Percentiles rank a stretch among this genome's conserved stretches.
Conservation (phyloP, 768 basidiomycete species). For the Collybiopsis confluens region DNA sequence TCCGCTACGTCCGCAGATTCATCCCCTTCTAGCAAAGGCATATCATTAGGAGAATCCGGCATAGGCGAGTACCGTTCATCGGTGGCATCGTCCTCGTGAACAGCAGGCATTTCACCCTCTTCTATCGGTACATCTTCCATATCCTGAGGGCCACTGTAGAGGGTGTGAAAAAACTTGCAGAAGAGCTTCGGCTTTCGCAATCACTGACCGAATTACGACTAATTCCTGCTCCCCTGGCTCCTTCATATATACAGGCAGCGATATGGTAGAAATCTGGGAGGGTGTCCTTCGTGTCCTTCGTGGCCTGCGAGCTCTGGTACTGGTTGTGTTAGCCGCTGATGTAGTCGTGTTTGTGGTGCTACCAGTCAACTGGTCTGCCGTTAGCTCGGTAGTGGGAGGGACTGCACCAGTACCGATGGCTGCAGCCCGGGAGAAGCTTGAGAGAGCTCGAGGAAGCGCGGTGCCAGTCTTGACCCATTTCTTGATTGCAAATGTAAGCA, state of each 20-base stretch:
- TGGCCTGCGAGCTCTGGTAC: conserved; percentile 31
- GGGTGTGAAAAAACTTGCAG: background rate
- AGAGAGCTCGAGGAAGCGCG: conserved; percentile 15
- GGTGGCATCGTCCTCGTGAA: conserved; percentile 31
- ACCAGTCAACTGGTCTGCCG: conserved; percentile 57
- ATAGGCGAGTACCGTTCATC: conserved; percentile 32
- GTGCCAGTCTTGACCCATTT: conserved; percentile 10
- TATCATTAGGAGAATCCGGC: conserved; percentile 35
- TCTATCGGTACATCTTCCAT: conserved; percentile 50
- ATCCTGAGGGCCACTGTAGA: conserved; percentile 44
- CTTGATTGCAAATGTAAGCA: conserved; percentile 13
- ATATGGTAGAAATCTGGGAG: conserved; percentile 76
- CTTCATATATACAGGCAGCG: conserved; percentile 76
- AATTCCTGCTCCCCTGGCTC: conserved; percentile 82
- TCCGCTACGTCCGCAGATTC: conserved; percentile 10
- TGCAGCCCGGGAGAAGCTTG: conserved; percentile 6
- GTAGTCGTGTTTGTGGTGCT: conserved; percentile 29
- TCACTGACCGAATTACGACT: conserved; percentile 54
- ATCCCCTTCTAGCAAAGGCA: conserved; percentile 37
- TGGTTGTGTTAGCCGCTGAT: conserved; percentile 17
- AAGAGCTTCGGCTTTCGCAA: background rate
- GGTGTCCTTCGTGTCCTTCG: conserved; percentile 59
- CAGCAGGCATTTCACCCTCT: conserved; percentile 33
- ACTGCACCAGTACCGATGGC: conserved; percentile 10
- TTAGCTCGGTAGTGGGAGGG: conserved; percentile 30